Evolutionary conservation across 2,329 filamentous ascomycete genomes (phyloP), one percentile per base, ranked within the genome.

Genomic region (Alternaria atra): DNA sequence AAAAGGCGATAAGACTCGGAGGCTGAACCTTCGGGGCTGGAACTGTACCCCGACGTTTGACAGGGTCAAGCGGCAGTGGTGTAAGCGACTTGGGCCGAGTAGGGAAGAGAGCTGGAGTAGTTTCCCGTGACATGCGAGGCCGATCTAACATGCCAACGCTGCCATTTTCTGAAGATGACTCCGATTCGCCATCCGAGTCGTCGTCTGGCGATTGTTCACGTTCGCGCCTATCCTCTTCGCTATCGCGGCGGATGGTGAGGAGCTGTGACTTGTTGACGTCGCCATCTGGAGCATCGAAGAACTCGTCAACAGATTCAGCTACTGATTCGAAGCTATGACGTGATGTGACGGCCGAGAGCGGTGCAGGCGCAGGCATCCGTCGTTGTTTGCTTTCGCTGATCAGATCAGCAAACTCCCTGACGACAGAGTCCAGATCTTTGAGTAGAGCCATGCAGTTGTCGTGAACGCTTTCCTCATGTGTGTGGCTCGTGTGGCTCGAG

Each of bases 1-100:
- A 85, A 77, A 98, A 97, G 0, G 92, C 92, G 67, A 99, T 97
- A 54, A 99, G 83, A 76, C 93, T 97, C 0, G 95, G 95, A 0
- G 95, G 95, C 58, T 89, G 83, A 13, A 93, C 89, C 29, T 90
- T 93, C 6, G 94, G 89, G 2, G 91, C 84, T 3, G 89, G 85
- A 15, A 99, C 88, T 0, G 87, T 90, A 6, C 81, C 84, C 58
- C 95, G 88, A 34, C 95, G 88, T 39, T 84, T 79, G 3, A 96
- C 84, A 30, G 88, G 84, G 5, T 86, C 84, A 29, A 97, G 82
- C 1, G 95, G 94, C 15, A 98, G 82, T 4, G 95, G 95, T 10
- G 84, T 76, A 17, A 99, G 84, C 7, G 86, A 89, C 74, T 93
- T 94, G 1, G 93, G 90, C 70, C 89, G 91, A 2, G 83, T 75